These are phyloP conservation scores for Penicillium bialowiezense DNA, from an alignment of 495 filamentous ascomycete species.

Conservation along the genomic window DNA sequence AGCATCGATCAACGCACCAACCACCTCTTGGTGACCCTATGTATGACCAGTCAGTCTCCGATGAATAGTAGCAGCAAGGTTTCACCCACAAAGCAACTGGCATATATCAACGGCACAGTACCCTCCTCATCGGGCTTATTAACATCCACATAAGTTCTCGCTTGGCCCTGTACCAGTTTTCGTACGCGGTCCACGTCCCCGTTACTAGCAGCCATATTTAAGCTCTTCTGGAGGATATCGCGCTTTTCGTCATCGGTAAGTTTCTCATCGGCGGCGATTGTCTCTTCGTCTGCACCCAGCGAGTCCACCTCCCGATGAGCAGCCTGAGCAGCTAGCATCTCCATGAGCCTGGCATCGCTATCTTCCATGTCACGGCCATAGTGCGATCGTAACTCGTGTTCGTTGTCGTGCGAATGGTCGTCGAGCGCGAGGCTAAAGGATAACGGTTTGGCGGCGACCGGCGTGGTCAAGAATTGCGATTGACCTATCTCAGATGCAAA, in stretches of 20 bases:
- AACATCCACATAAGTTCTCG: slow-evolving; percentile 76
- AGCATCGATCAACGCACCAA: slow-evolving; percentile 75
- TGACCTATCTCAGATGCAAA: slow-evolving; percentile 58
- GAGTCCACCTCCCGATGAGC: slow-evolving; percentile 71
- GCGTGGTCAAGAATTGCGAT: slow-evolving; percentile 87
- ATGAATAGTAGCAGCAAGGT: slow-evolving; percentile 4
- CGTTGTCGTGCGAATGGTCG: slow-evolving; percentile 53
- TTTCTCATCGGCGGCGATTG: slow-evolving; percentile 68
- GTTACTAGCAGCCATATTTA: slow-evolving; percentile 97
- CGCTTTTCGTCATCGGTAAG: slow-evolving; percentile 75
- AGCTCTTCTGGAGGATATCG: slow-evolving; percentile 74
- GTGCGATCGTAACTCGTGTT: slow-evolving; percentile 37
- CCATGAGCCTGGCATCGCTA: slow-evolving; percentile 82
- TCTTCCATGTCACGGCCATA: slow-evolving; percentile 58
- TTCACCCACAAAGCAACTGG: slow-evolving; percentile 90
- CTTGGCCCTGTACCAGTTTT: slow-evolving; percentile 72
- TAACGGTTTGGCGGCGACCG: slow-evolving; percentile 76
- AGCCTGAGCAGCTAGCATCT: slow-evolving; percentile 94
- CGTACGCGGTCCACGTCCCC: slow-evolving; percentile 81
- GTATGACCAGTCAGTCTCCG: slow-evolving; percentile 13
- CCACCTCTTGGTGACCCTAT: slow-evolving; percentile 91
- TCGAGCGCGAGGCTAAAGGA: slow-evolving; percentile 82
- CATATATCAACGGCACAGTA: slow-evolving; percentile 92
- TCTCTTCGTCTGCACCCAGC: slow-evolving; percentile 73
- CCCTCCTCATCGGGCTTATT: slow-evolving; percentile 93